These are phyloP conservation scores for Plasmopara muralis DNA, from an alignment of 352 stramenopile genomes.

Conservation along the genomic window DNA sequence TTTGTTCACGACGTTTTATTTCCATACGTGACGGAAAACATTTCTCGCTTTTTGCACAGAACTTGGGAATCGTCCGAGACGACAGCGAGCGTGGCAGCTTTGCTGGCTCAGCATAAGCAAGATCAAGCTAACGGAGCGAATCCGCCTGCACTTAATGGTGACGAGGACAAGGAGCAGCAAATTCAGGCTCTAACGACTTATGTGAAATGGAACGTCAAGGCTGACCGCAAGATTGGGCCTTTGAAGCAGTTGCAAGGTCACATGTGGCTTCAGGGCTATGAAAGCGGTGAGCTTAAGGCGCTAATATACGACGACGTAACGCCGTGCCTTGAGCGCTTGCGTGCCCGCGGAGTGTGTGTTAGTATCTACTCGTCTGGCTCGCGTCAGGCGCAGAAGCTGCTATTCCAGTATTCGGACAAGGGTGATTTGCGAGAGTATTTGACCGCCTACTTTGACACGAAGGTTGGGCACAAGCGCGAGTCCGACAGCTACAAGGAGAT, in stretches of 20 bases:
- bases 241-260: constrained; percentile 90
- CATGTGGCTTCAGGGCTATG: constrained; percentile 87
- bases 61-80: constrained; percentile 56
- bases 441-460: constrained; percentile 84
- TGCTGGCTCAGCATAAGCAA: constrained; percentile 38
- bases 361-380: constrained; percentile 94
- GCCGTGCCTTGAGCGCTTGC: constrained; percentile 76
- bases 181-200: constrained; percentile 41
- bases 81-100: constrained; percentile 36
- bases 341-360: constrained; percentile 58
- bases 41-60: constrained; percentile 41
- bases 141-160: constrained; percentile 20
- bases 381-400: constrained; percentile 73
- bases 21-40: constrained; percentile 77
- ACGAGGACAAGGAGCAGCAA: constrained; percentile 19
- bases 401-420: constrained; percentile 83
- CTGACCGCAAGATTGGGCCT: constrained; percentile 78
- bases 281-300: constrained; percentile 77
- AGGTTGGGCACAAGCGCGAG: constrained; percentile 75
- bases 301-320: constrained; percentile 91
- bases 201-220: constrained; percentile 64
- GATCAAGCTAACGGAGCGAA: constrained; percentile 32
- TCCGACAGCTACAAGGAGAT: constrained; percentile 75
- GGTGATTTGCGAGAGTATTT: constrained; percentile 71
- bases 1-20: constrained; percentile 96